phyloP scores from a whole-genome alignment of 495 filamentous ascomycete species.

The Talaromyces adpressus region DNA sequence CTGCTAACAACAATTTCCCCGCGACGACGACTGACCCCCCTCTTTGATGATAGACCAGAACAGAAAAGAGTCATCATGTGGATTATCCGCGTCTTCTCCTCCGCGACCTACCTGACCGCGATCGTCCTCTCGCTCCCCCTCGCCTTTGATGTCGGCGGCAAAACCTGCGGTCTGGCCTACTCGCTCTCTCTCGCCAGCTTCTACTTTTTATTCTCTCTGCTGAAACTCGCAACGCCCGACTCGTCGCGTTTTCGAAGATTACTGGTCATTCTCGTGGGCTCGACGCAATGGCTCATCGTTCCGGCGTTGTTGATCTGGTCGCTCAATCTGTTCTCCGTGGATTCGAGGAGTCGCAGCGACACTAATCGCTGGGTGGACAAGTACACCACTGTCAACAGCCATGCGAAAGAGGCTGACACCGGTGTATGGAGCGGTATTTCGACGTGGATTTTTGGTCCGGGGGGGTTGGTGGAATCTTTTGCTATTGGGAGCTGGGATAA shows the following conservation, averaged over 20 bases:
- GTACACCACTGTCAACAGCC: constrained; percentile 59
- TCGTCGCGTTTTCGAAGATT: constrained; percentile 64
- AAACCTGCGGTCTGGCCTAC: constrained; percentile 87
- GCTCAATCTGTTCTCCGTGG: constrained; percentile 86
- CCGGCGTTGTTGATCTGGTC: constrained; percentile 88
- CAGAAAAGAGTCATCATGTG: constrained; percentile 41
- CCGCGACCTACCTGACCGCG: constrained; percentile 73
- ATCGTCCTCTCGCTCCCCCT: constrained; percentile 91
- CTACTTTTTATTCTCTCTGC: constrained; percentile 80
- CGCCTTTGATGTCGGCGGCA: constrained; percentile 93
- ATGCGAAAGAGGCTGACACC: constrained; percentile 55
- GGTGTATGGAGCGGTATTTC: constrained; percentile 62
- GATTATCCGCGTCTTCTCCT: constrained; percentile 65
- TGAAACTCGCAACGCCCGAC: constrained; percentile 75
- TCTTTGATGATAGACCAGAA: not conserved
- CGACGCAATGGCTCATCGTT: constrained; percentile 76
- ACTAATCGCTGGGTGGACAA: constrained; percentile 69
- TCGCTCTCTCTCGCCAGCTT: constrained; percentile 79
- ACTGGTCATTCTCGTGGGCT: constrained; percentile 54
- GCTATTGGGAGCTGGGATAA: constrained; percentile 87
- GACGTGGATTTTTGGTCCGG: constrained; percentile 77
- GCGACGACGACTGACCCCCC: constrained; percentile 1
- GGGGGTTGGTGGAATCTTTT: constrained; percentile 68
- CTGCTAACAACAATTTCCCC: not conserved
- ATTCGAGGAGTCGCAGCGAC: constrained; percentile 39